Base-by-base conservation (phyloP, 768 basidiomycete species). In the Lanmaoa pseudosensibilis region DNA sequence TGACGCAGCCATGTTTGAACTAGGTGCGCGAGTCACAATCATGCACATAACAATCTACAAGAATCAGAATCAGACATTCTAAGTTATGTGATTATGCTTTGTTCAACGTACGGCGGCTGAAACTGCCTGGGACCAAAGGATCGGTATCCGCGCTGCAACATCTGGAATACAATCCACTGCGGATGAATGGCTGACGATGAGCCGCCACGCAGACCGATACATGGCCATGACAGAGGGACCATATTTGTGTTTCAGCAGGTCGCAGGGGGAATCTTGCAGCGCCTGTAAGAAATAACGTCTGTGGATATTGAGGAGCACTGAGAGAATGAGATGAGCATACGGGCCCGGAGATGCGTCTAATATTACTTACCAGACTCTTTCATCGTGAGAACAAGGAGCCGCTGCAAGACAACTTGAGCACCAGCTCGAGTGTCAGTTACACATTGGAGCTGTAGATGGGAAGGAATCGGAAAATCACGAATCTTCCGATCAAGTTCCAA, bases 201-300 rank as follows among this genome's bases (percentile, higher is more conserved):
- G 63, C 16, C 87, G 75, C 83, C 86, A 89, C 5, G 87, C 83
- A 2, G 86, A 86, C 2, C 86, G 84, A 69, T 87, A 90, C 15
- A 83, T 81, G 0, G 89, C 85, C 68, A 87, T 79, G 6, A 89
- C 84, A 2, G 89, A 91, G 1, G 85, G 83, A 0, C 83, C 78
- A 66, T 83, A 89, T 62, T 75, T 78, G 62, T 90, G 87, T 54
- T 77, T 77, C 46, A 85, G 73, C 3, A 83, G 73, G 52, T 88
- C 84, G 9, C 70, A 61, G 1, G 84, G 83, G 47, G 75, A 74
- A 44, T 88, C 87, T 49, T 82, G 80, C 19, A 90, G 69, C 0
- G 86, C 85, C 62, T 83, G 83, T 2, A 83, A 83, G 62, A 89
- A 86, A 67, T 87, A 88, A 16, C 82, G 76, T 30, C 87, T 77